Evolutionary conservation across 108 stramenopile species (phyloP), one percentile per base, ranked within the genome.

Genomic region (Nitzschia inconspicua): DNA sequence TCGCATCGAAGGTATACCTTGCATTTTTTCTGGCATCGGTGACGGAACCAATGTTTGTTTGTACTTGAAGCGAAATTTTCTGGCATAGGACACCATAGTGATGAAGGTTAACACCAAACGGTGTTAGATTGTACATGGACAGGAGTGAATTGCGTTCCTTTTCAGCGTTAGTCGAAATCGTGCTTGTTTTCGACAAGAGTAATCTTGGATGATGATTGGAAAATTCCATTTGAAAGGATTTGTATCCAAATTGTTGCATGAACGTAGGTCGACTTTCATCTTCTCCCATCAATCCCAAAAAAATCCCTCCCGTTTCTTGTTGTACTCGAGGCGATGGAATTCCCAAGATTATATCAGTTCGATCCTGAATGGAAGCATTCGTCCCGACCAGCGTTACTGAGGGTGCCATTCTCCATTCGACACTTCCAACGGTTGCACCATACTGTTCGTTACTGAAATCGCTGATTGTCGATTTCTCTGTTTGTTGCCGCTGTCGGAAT

Each of bases 261-360:
- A 80, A 71, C 0, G 82, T 75, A 18, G 85, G 85, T 52, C 82
- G 65, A 22, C 67, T 76, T 35, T 77, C 79, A 31, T 79, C 79
- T 16, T 77, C 36, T 26, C 47, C 55, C 22, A 86, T 72, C 34
- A 86, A 54, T 1, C 85, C 85, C 20, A 76, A 35, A 32, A 86
- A 86, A 22, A 83, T 66, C 10, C 85, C 82, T 42, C 85, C 85
- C 0, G 79, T 73, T 25, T 82, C 73, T 39, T 70, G 53, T 3
- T 76, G 24, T 1, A 83, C 54, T 14, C 60, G 35, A 6, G 40
- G 40, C 3, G 65, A 57, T 4, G 76, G 68, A n/a, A 79, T 73
- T 18, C 79, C 72, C 27, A 79, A 39, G 0, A 76, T 30, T 46
- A 46, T 31, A 29, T 39, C 30, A 9, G 8, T 29, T 37, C 20